Evolutionary conservation across 768 basidiomycete species (phyloP).

Genomic region (Boletus patriciae): DNA sequence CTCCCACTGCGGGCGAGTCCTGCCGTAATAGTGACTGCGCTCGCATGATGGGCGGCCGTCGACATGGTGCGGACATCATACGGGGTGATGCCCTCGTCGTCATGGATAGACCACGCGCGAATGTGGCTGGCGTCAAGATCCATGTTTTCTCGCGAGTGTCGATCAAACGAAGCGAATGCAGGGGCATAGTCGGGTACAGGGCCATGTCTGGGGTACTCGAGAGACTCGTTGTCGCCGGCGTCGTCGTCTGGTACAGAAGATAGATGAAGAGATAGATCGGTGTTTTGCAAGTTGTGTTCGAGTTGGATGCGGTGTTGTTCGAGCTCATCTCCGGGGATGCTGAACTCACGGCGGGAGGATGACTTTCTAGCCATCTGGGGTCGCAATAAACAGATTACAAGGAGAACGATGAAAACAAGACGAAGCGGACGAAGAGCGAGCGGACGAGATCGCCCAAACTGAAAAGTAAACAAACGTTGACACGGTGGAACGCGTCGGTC

Average conservation of each 20-base stretch:
- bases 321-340: slow-evolving; percentile 70
- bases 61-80: slow-evolving; percentile 73
- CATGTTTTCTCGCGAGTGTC: slow-evolving; percentile 53
- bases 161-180: slow-evolving; percentile 62
- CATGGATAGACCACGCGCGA: slow-evolving; percentile 61
- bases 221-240: slow-evolving; percentile 44
- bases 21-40: slow-evolving; percentile 80
- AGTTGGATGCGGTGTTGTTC: slow-evolving; percentile 77
- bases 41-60: slow-evolving; percentile 88
- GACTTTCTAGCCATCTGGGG: slow-evolving; percentile 27
- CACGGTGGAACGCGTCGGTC: slow-evolving; percentile 27
- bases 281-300: slow-evolving; percentile 74
- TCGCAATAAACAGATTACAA: slow-evolving; percentile 19
- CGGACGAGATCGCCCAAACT: neutral
- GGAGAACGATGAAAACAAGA: slow-evolving; percentile 17
- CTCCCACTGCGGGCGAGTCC: slow-evolving; percentile 58
- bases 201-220: slow-evolving; percentile 75
- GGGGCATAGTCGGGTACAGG: slow-evolving; percentile 56
- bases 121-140: slow-evolving; percentile 53
- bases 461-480: slow-evolving; percentile 23
- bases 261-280: slow-evolving; percentile 69
- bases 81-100: slow-evolving; percentile 66
- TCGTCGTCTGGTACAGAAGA: slow-evolving; percentile 50
- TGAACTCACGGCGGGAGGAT: slow-evolving; percentile 40
- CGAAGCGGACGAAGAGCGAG: slow-evolving; percentile 9